Conservation (phyloP, 495 filamentous ascomycete genomes). For the Aspergillus egyptiacus region DNA sequence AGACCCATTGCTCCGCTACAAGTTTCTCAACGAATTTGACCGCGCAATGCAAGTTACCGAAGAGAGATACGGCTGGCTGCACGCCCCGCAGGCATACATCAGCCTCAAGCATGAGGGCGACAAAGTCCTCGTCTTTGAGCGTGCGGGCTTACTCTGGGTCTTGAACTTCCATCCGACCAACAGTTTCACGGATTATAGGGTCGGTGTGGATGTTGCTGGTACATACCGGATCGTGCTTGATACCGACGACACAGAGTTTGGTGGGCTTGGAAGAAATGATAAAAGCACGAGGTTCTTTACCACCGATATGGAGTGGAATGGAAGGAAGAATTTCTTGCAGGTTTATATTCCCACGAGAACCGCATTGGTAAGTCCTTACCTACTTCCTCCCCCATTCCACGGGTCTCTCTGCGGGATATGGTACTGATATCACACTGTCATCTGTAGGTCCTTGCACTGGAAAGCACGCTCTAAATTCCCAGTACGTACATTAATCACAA, state of each 20-base stretch:
- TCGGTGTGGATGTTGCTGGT: constrained; percentile 76
- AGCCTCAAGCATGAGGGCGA: constrained; percentile 90
- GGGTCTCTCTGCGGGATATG: neutral
- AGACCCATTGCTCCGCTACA: constrained; percentile 78
- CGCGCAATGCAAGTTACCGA: constrained; percentile 81
- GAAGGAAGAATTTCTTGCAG: constrained; percentile 79
- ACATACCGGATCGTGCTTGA: constrained; percentile 88
- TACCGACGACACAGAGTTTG: constrained; percentile 69
- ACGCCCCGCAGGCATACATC: constrained; percentile 80
- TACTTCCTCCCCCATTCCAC: neutral
- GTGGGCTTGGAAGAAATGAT: constrained; percentile 72
- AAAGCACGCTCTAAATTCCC: constrained; percentile 38
- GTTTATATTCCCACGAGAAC: constrained; percentile 84
- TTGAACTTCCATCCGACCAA: constrained; percentile 93
- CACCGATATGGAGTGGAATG: constrained; percentile 83
- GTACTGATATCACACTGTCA: constrained; percentile 8
- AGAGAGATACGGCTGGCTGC: constrained; percentile 88
- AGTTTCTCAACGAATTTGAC: constrained; percentile 93
- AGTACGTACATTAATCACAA: neutral
- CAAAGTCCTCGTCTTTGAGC: constrained; percentile 95
- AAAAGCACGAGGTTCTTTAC: constrained; percentile 83
- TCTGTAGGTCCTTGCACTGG: constrained; percentile 46
- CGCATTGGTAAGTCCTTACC: constrained; percentile 67
- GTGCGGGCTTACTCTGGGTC: constrained; percentile 82
- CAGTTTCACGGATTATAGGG: constrained; percentile 87